Evolutionary conservation across 2,329 filamentous ascomycete species (phyloP), one percentile per base, ranked within the genome.

Genomic region (Trichoderma breve): DNA sequence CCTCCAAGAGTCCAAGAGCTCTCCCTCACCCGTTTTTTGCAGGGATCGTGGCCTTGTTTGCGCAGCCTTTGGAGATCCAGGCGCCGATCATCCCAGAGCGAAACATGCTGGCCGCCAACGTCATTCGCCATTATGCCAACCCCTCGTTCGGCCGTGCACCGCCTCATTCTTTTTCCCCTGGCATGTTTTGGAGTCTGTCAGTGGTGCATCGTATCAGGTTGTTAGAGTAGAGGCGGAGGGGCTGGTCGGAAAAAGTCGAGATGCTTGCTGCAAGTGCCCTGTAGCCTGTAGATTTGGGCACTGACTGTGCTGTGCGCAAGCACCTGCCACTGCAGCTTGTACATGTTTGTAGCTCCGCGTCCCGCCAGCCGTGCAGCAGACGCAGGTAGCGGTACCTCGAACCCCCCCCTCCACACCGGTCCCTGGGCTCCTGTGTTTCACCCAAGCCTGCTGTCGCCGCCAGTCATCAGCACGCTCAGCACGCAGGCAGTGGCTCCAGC

Each of bases 11-110:
- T 47, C 43, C 26, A 58, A 69, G 66, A 53, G 15, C 39, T 24
- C 68, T 53, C 47, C 47, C 47, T 51, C 47, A 12, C 47, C 47
- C 47, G 53, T 18, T n/a, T 55, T 55, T 34, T 43, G 62, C 69
- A 72, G 70, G 70, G 70, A 69, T 69, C 55, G 26, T 62, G 65
- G 47, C 70, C 70, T 69, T 72, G 70, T 57, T 71, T 64, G 68
- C 24, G 58, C 34, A 64, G 61, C 58, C 51, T 26, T 65, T 63
- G n/a, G 51, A 64, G 66, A 57, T 62, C 67, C 66, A 70, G 71
- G 53, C 67, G 71, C 67, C 60, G 71, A 72, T 71, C 71, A 62
- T 67, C 64, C 70, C 64, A 72, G 61, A 69, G 68, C 28, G 28
- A 69, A 57, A 32, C 58, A 39, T 24, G 58, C 18, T 60, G 57